Evolutionary conservation across 352 stramenopile species (phyloP), one percentile per base, ranked within the genome.

Genomic region (Plasmopara viticola): DNA sequence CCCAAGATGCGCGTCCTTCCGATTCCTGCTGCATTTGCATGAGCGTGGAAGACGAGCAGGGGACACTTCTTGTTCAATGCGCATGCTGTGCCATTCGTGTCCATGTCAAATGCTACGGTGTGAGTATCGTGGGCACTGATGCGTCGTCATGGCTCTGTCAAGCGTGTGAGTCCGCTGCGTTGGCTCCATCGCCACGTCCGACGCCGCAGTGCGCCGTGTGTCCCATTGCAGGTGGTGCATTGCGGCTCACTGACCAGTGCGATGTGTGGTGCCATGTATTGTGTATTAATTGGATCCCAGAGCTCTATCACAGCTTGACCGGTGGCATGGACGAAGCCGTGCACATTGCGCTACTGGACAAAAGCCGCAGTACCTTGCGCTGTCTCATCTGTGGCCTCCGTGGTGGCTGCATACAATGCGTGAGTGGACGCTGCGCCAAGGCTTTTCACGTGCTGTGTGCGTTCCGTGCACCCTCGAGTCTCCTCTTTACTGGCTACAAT

Each of bases 401-500:
- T 28, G 81, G 86, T 45, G 78, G 76, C 6, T 95, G 85, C 57
- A 94, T 95, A 51, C 86, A 96, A 62, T 96, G 86, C 52, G 66
- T 90, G 10, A 92, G 78, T 39, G 85, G 84, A 0, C 81, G 85
- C 25, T 96, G 86, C 47, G 70, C 85, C 39, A 75, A 74, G 45
- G 57, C 85, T 13, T 96, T 94, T 63, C 87, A 95, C 52, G 75
- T 90, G 6, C 55, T 87, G 6, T 96, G 87, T 49, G 84, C 82
- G 2, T 75, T 93, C 56, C 78, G 83, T 5, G 61, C 78, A 25
- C 81, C 77, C 0, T 90, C 81, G 6, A 73, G 44, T 31, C 45
- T 83, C 28, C 59, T 93, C 53, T 94, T 87, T 53, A 94, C 80
- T n/a, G 84, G 84, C 20, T 89, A 90, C 60, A 91, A 90, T 48